Percentiles rank a stretch among this genome's conserved stretches.
These are phyloP conservation scores for Cudoniella acicularis DNA, from an alignment of 495 filamentous ascomycete genomes.

Conservation along the genomic window DNA sequence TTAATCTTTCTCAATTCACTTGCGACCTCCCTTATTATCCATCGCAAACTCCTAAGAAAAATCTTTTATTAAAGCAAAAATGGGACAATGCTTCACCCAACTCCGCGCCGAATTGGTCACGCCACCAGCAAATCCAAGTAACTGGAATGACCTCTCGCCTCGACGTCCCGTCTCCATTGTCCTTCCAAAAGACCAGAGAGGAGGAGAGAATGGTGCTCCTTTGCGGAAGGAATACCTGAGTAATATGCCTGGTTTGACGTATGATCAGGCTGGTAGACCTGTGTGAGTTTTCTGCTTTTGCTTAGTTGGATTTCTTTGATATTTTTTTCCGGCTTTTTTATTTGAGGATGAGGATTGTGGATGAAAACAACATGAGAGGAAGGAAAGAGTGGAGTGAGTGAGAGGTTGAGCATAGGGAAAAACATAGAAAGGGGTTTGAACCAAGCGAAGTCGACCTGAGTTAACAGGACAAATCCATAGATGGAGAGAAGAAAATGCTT, in stretches of 20 bases:
- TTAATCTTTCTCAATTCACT: too few species aligned
- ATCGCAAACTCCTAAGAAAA: too few species aligned
- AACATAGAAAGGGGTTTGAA: neutral
- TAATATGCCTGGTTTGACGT: neutral
- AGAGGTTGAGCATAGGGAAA: neutral
- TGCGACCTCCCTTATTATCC: too few species aligned
- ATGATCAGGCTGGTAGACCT: constrained; percentile 3
- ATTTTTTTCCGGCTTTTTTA: neutral
- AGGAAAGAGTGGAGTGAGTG: neutral
- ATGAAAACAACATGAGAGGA: too few species aligned
- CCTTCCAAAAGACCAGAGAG: neutral
- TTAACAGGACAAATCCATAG: neutral
- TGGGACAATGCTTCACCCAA: neutral
- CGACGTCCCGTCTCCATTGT: neutral
- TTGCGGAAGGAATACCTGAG: neutral
- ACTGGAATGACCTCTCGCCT: neutral
- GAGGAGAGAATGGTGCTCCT: neutral
- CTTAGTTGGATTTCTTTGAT: neutral
- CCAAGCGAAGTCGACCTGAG: neutral
- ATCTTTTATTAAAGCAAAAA: too few species aligned
- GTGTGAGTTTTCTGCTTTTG: constrained; percentile 2
- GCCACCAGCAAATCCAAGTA: neutral
- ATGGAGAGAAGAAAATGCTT: neutral
- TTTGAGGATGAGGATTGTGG: neutral
- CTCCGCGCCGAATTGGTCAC: neutral